These are phyloP conservation scores for Pyrenophora tritici-repentis DNA, from an alignment of 2,329 filamentous ascomycete species.

Conservation along the genomic window DNA sequence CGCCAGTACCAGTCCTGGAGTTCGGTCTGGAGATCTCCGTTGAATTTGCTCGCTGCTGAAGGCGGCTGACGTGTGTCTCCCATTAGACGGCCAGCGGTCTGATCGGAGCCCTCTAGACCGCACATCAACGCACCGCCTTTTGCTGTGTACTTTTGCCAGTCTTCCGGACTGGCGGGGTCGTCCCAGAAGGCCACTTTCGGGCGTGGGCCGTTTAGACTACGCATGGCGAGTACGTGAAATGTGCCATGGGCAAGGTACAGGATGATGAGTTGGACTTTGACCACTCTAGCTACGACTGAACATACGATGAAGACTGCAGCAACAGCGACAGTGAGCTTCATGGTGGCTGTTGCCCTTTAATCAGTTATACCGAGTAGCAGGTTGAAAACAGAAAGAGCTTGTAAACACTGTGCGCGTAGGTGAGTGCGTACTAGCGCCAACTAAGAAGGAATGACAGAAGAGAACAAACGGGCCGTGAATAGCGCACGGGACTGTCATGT, in stretches of 20 bases:
- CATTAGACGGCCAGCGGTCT: slow-evolving; percentile 16
- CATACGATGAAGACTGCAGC: background rate
- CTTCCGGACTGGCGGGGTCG: slow-evolving; percentile 12
- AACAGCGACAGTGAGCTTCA: background rate
- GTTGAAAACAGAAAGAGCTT: too few relatives aligned
- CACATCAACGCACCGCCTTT: slow-evolving; percentile 23
- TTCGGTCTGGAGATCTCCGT: slow-evolving; percentile 16
- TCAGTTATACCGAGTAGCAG: too few relatives aligned
- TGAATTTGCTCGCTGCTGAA: slow-evolving; percentile 23
- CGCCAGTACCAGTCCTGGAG: slow-evolving; percentile 25
- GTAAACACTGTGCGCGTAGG: too few relatives aligned
- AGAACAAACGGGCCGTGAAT: too few relatives aligned
- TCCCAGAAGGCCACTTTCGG: slow-evolving; percentile 12
- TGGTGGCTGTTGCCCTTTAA: too few relatives aligned
- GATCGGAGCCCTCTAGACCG: slow-evolving; percentile 14
- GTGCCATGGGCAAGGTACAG: background rate
- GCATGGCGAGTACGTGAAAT: background rate
- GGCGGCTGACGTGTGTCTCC: slow-evolving; percentile 19
- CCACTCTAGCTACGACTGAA: background rate
- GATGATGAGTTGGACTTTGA: background rate
- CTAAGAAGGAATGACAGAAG: too few relatives aligned
- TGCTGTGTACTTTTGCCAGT: slow-evolving; percentile 13
- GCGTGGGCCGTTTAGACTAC: background rate
- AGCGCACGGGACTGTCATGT: too few relatives aligned
- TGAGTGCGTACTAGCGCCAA: too few relatives aligned